phyloP scores from a whole-genome alignment of 2,329 filamentous ascomycete species.

The Fusarium irregulare region DNA sequence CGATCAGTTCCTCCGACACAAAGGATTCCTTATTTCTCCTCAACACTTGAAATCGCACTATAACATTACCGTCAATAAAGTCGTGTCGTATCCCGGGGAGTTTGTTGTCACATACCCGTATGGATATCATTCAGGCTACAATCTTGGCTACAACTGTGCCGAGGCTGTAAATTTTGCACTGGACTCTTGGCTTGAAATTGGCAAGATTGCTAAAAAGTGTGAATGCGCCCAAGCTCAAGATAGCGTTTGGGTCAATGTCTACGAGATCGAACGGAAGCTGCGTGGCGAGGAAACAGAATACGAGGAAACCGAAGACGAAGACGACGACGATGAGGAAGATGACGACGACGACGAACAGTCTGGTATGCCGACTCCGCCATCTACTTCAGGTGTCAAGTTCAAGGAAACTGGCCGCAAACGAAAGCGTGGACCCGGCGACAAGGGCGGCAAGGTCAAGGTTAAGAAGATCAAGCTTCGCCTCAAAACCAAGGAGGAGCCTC shows the following conservation, averaged over 20 bases:
- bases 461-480: constrained; percentile 86
- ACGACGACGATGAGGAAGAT: constrained; percentile 75
- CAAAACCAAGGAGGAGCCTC: constrained; percentile 77
- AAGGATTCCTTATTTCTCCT: constrained; percentile 96
- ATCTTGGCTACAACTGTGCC: constrained; percentile 97
- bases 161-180: constrained; percentile 99
- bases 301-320: constrained; percentile 81
- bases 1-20: constrained; percentile 95
- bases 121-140: constrained; percentile 98
- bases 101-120: constrained; percentile 99
- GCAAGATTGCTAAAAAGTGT: constrained; percentile 95
- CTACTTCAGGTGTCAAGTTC: constrained; percentile 76
- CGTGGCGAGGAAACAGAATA: constrained; percentile 89
- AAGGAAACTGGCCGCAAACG: constrained; percentile 74
- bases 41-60: constrained; percentile 87
- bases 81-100: constrained; percentile 95
- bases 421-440: constrained; percentile 51
- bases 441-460: constrained; percentile 64
- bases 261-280: constrained; percentile 93
- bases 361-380: constrained; percentile 81
- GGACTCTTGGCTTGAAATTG: constrained; percentile 94
- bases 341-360: constrained; percentile 71
- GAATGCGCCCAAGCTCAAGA: constrained; percentile 95
- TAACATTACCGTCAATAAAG: constrained; percentile 94
- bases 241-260: constrained; percentile 98